A percentile compares a stretch with the other conserved stretches of the same genome.
These are phyloP conservation scores for Entoloma clypeatum DNA, from an alignment of 1,284 basidiomycete species.

Conservation along the genomic window DNA sequence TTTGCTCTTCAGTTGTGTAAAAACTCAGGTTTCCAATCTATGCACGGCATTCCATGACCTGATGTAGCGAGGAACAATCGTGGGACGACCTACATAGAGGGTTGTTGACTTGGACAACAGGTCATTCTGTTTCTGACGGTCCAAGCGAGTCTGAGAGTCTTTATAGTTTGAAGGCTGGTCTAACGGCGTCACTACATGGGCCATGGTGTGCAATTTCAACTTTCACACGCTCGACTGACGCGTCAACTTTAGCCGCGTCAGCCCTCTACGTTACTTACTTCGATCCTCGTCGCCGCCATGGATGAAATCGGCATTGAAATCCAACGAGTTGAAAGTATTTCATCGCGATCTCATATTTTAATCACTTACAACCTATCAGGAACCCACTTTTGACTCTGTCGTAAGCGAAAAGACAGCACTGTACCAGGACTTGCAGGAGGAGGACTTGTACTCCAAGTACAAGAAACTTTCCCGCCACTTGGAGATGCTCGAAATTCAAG, in stretches of 20 bases:
- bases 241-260: slow-evolving; percentile 61
- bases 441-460: slow-evolving; percentile 93
- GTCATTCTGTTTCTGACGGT: slow-evolving; percentile 67
- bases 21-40: slow-evolving; percentile 96
- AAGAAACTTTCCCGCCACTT: slow-evolving; percentile 91
- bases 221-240: slow-evolving; percentile 35
- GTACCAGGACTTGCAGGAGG: slow-evolving; percentile 83
- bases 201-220: slow-evolving; percentile 50
- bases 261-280: slow-evolving; percentile 30
- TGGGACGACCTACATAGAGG: slow-evolving; percentile 59
- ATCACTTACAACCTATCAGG: slow-evolving; percentile 44
- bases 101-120: slow-evolving; percentile 70
- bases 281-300: slow-evolving; percentile 42
- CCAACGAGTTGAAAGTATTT: slow-evolving; percentile 66
- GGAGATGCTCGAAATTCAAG: slow-evolving; percentile 92
- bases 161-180: slow-evolving; percentile 96
- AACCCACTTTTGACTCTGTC: slow-evolving; percentile 86
- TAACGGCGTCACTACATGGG: slow-evolving; percentile 79
- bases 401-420: slow-evolving; percentile 86
- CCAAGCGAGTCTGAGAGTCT: slow-evolving; percentile 80
- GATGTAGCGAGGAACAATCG: slow-evolving; percentile 3
- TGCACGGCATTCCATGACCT: slow-evolving; percentile 17
- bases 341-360: neutral
- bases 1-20: slow-evolving; percentile 99
- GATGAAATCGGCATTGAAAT: slow-evolving; percentile 83